Evolutionary conservation across 768 basidiomycete species (phyloP).

Genomic region (Suillus spraguei): DNA sequence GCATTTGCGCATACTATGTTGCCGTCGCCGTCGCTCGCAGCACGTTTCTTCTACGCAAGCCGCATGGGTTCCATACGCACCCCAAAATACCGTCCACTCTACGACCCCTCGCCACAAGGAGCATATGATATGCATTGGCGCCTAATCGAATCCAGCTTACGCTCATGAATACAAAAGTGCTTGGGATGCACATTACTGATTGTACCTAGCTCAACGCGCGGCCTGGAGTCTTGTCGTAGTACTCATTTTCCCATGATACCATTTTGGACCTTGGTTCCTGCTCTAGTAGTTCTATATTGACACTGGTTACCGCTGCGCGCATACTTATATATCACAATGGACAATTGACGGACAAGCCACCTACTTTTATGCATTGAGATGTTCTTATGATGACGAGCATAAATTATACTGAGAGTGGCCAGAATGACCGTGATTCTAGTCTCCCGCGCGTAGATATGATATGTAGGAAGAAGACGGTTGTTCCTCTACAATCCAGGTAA

Average conservation of each 20-base stretch:
- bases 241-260: background rate
- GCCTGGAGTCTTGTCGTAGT: background rate
- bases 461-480: no score
- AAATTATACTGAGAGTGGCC: background rate
- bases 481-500: no score
- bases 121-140: slow-evolving; percentile 30
- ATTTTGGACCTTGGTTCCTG: background rate
- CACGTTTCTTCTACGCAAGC: slow-evolving; percentile 3
- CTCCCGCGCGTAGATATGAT: no score
- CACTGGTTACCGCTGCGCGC: background rate
- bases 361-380: background rate
- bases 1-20: slow-evolving; percentile 6
- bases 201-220: background rate
- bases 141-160: slow-evolving; percentile 17
- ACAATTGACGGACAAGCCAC: background rate
- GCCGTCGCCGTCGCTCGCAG: slow-evolving; percentile 18
- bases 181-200: slow-evolving; percentile 27
- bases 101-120: slow-evolving; percentile 31
- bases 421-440: background rate
- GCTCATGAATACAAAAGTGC: slow-evolving; percentile 21
- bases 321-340: background rate
- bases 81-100: slow-evolving; percentile 24
- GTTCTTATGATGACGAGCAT: background rate
- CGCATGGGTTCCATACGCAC: slow-evolving; percentile 13
- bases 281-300: background rate